Evolutionary conservation across 2,329 filamentous ascomycete genomes (phyloP), one percentile per base, ranked within the genome.

Genomic region (Colletotrichum destructivum): DNA sequence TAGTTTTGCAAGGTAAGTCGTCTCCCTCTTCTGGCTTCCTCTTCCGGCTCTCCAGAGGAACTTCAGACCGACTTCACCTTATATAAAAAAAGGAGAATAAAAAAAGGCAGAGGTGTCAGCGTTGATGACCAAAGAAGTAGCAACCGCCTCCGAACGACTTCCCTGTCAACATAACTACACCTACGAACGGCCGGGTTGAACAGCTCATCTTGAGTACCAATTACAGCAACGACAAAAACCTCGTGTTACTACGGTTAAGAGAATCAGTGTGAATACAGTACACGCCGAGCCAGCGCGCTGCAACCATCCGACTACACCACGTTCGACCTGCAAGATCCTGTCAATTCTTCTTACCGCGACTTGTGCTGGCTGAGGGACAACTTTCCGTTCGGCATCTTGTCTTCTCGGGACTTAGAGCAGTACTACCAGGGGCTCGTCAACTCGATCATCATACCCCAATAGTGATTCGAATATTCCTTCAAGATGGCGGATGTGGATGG

Each of bases 401-500:
- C 44, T 64, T 47, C 23, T 18, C 44, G 16, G 44, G 46, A 44
- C 46, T 57, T 46, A 13, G 26, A 31, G 13, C 12, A 47, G 57
- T 26, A 23, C 57, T 46, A 38, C 26, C 44, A 38, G 52, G 8
- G 21, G n/a, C 47, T 54, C 38, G n/a, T 47, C 38, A 11, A 16
- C 21, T 21, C 31, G 44, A 8, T 13, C 16, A 49, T 15, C n/a
- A 15, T 26, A 26, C 9, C n/a, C 13, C 9, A 8, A 44, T 9
- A 60, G 9, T 26, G 7, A 63, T 13, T 21, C 13, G 26, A 13
- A 42, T 13, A 47, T 35, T 18, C 13, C 12, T 57, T 23, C 77
- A 78, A 75, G 44, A 88, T 88, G 87, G 79, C 80, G 38, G 75
- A 79, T 6, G 51, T 42, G 16, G 61, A 83, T 40, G 79, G 23